These are phyloP conservation scores for Umbelopsis sp. DNA, from an alignment of 371 early-diverging fungal species.

Conservation along the genomic window DNA sequence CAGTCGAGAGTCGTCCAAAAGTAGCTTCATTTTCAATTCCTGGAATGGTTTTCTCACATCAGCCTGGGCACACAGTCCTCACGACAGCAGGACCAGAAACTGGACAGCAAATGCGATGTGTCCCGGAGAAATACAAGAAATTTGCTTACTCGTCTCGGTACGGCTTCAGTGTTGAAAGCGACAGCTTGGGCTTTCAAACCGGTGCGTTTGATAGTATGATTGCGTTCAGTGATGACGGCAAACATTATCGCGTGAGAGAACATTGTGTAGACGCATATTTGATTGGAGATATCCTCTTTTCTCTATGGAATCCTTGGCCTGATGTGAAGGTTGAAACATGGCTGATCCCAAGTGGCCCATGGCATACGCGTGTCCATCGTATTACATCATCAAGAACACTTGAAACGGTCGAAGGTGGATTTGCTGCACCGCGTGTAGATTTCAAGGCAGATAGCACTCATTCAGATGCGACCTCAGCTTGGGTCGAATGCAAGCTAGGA, in stretches of 20 bases:
- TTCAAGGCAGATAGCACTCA: slow-evolving; percentile 11
- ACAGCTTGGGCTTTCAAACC: not conserved
- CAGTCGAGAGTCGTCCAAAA: not conserved
- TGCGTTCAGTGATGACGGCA: slow-evolving; percentile 13
- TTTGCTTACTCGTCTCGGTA: slow-evolving; percentile 14
- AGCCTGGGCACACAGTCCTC: not conserved
- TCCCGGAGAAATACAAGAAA: slow-evolving; percentile 16
- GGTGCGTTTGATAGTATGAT: slow-evolving; percentile 16
- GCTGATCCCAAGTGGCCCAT: slow-evolving; percentile 3
- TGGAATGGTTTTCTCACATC: slow-evolving; percentile 12
- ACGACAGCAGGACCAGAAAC: not conserved
- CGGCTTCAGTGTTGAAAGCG: slow-evolving; percentile 16
- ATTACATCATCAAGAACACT: slow-evolving; percentile 15
- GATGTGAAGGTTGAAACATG: slow-evolving; percentile 19
- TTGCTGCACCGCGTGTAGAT: slow-evolving; percentile 11
- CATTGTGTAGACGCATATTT: not conserved
- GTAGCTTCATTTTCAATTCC: slow-evolving; percentile 1
- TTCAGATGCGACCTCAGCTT: slow-evolving; percentile 9
- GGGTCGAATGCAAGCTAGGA: slow-evolving; percentile 16
- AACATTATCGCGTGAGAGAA: slow-evolving; percentile 15
- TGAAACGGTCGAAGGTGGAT: slow-evolving; percentile 2
- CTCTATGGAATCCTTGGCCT: slow-evolving; percentile 11
- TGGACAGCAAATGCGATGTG: slow-evolving; percentile 4
- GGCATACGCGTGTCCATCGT: slow-evolving; percentile 8
- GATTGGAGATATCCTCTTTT: slow-evolving; percentile 3